These are phyloP conservation scores for Syzygium grande DNA, from an alignment of 345 rosid species.

Conservation along the genomic window DNA sequence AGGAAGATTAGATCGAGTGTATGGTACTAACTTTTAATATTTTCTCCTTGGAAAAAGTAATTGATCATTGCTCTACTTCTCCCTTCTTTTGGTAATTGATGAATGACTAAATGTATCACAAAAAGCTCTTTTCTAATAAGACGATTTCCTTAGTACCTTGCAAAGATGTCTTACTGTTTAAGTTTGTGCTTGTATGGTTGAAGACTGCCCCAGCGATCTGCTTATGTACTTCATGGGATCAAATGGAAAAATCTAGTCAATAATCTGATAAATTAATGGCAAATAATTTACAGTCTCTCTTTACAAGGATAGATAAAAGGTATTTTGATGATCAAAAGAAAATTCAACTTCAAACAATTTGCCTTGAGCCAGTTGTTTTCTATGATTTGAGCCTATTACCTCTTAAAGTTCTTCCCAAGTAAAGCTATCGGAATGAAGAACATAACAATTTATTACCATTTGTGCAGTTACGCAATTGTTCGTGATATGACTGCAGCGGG, in stretches of 20 bases:
- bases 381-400: neutral
- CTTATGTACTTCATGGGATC: neutral
- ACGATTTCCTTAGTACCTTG: neutral
- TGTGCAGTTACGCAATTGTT: slow-evolving; percentile 67
- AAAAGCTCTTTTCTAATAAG: neutral
- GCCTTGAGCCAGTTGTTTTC: neutral
- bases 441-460: neutral
- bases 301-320: neutral
- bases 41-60: neutral
- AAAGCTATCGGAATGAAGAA: neutral
- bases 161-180: neutral
- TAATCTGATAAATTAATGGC: neutral
- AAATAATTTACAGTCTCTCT: neutral
- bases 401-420: neutral
- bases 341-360: neutral
- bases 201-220: neutral
- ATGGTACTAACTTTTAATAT: slow-evolving; percentile 31
- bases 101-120: neutral
- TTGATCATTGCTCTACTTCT: neutral
- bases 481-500: slow-evolving; percentile 99
- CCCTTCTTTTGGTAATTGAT: neutral
- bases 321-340: neutral
- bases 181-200: neutral
- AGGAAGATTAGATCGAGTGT: slow-evolving; percentile 86
- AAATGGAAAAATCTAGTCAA: neutral